These are phyloP conservation scores for Amyloporia xantha DNA, from an alignment of 768 basidiomycete species.

Conservation along the genomic window DNA sequence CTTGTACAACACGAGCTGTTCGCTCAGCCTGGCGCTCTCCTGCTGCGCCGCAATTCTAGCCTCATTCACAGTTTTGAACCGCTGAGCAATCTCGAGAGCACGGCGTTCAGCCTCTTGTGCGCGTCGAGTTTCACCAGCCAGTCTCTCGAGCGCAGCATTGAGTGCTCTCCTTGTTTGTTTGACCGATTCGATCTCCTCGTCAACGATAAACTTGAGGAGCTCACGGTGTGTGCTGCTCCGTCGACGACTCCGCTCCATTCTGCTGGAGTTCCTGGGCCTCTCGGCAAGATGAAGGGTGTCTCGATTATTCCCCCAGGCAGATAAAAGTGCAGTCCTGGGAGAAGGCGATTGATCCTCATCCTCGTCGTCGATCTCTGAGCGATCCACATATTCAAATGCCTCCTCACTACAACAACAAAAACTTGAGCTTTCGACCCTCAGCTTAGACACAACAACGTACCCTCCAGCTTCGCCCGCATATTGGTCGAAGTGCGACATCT, in stretches of 20 bases:
- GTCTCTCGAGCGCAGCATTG: conserved; percentile 22
- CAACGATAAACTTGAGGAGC: conserved; percentile 17
- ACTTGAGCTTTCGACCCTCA: not conserved
- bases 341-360: conserved; percentile 2
- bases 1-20: conserved; percentile 42
- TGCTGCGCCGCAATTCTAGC: conserved; percentile 33
- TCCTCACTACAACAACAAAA: not conserved
- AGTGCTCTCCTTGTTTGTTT: conserved; percentile 24
- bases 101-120: conserved; percentile 39
- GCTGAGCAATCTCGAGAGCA: conserved; percentile 39
- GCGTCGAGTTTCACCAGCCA: conserved; percentile 36
- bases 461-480: not conserved
- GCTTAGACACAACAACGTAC: not conserved
- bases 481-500: not conserved
- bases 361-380: not conserved
- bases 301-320: not conserved
- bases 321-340: conserved; percentile 1
- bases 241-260: conserved; percentile 14
- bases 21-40: conserved; percentile 29
- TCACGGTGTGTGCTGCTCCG: conserved; percentile 17
- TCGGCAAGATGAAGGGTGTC: conserved; percentile 1
- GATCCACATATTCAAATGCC: not conserved
- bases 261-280: conserved; percentile 5
- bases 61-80: conserved; percentile 35
- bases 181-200: conserved; percentile 16